phyloP scores from a whole-genome alignment of 75 land plant genomes.

The Sequoia sempervirens region DNA sequence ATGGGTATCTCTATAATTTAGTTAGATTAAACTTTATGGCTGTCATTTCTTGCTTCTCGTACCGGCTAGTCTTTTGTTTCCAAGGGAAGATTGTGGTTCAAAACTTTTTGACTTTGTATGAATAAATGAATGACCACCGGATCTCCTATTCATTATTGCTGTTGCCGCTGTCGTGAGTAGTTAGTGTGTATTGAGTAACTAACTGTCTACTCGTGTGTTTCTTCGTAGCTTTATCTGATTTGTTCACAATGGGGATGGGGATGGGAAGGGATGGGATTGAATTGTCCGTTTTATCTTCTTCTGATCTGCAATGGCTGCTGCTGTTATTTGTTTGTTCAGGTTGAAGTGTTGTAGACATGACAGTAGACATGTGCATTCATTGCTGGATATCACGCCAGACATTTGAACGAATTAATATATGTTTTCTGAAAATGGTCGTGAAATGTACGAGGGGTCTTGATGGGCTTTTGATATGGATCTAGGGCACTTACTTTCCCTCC shows the following conservation, averaged over 20 bases:
- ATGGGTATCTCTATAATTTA: neutral
- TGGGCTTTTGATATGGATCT: conserved; percentile 6
- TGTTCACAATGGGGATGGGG: no score
- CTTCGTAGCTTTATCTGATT: neutral
- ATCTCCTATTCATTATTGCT: conserved; percentile 3
- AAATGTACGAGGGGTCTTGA: conserved; percentile 3
- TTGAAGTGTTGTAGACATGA: neutral
- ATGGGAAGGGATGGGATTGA: neutral
- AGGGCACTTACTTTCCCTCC: neutral
- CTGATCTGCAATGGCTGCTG: conserved; percentile 1
- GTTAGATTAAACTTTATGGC: neutral
- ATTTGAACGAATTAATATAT: neutral
- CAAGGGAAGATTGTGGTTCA: neutral
- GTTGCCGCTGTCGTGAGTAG: neutral
- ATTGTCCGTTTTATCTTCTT: neutral
- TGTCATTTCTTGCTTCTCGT: neutral
- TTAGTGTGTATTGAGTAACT: neutral
- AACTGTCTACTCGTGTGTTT: neutral
- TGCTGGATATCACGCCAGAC: conserved; percentile 4
- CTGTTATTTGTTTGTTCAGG: conserved; percentile 3
- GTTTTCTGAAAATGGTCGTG: neutral
- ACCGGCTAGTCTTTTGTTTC: neutral
- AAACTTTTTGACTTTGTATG: conserved; percentile 1
- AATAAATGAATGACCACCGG: neutral
- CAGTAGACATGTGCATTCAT: conserved; percentile 5